These are phyloP conservation scores for Coemansia sp. DNA, from an alignment of 192 early-diverging fungal species.

Conservation along the genomic window DNA sequence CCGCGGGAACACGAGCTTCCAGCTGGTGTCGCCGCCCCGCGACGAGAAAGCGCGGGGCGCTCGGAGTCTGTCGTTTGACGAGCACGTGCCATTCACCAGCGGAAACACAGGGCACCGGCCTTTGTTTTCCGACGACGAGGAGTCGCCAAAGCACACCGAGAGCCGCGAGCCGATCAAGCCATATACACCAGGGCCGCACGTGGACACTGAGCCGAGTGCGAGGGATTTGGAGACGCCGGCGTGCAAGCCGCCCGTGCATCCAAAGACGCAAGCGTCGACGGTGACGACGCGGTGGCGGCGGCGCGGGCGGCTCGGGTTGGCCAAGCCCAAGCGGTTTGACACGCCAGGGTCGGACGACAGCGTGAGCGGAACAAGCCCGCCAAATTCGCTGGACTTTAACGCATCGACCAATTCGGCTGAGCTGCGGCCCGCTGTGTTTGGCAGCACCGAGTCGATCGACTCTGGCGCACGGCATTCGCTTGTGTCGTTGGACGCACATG, in stretches of 20 bases:
- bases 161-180: slow-evolving; percentile 7
- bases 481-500: slow-evolving; percentile 21
- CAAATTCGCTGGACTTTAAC: slow-evolving; percentile 24
- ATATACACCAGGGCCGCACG: slow-evolving; percentile 8
- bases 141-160: not conserved
- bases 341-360: slow-evolving; percentile 16
- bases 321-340: slow-evolving; percentile 40
- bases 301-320: slow-evolving; percentile 46
- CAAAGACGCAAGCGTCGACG: slow-evolving; percentile 34
- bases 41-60: not conserved
- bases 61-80: slow-evolving; percentile 22
- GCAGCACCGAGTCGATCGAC: slow-evolving; percentile 19
- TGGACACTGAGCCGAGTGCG: not conserved
- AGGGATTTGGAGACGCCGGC: slow-evolving; percentile 32
- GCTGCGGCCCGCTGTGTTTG: slow-evolving; percentile 11
- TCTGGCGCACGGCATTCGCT: slow-evolving; percentile 11
- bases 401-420: slow-evolving; percentile 19
- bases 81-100: not conserved
- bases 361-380: slow-evolving; percentile 25
- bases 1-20: slow-evolving; percentile 1
- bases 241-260: slow-evolving; percentile 38
- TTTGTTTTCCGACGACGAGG: not conserved
- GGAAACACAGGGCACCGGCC: too few species aligned
- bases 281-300: slow-evolving; percentile 45
- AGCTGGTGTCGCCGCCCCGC: not conserved